These are phyloP conservation scores for Podila epigama DNA, from an alignment of 192 early-diverging fungal genomes.

Conservation along the genomic window DNA sequence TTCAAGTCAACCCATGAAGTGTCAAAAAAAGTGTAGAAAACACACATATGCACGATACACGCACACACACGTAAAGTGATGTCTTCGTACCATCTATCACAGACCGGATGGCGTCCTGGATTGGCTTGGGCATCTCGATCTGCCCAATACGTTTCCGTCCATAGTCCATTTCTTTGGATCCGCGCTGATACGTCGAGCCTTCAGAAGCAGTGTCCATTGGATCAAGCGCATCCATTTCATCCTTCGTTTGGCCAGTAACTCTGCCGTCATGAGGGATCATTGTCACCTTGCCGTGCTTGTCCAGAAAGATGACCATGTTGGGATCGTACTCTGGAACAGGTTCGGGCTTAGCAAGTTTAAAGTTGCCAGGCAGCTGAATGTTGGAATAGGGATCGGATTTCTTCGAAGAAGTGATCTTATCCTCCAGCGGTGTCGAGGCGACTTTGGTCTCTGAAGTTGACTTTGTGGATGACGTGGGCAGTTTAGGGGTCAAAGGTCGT, in stretches of 20 bases:
- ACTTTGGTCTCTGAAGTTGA: background rate
- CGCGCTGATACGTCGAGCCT: slow-evolving; percentile 14
- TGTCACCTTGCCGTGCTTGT: slow-evolving; percentile 34
- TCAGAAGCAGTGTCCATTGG: background rate
- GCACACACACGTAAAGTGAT: background rate
- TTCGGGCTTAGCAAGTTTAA: slow-evolving; percentile 24
- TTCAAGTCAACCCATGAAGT: no score
- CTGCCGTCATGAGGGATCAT: slow-evolving; percentile 46
- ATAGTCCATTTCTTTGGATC: slow-evolving; percentile 44
- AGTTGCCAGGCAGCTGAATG: slow-evolving; percentile 12
- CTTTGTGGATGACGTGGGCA: background rate
- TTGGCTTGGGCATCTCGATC: slow-evolving; percentile 25
- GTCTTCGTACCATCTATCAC: slow-evolving; percentile 17
- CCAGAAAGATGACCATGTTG: slow-evolving; percentile 46
- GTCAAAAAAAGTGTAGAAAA: background rate
- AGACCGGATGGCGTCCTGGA: slow-evolving; percentile 39
- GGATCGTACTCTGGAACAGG: slow-evolving; percentile 25
- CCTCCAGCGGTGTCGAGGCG: background rate
- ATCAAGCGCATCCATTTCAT: slow-evolving; percentile 7
- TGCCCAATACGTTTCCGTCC: slow-evolving; percentile 47
- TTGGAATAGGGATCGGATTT: slow-evolving; percentile 3
- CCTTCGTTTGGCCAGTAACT: slow-evolving; percentile 31
- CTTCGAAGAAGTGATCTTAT: background rate
- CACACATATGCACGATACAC: background rate
- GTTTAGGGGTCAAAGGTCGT: slow-evolving; percentile 16